phyloP scores from a whole-genome alignment of 2,329 filamentous ascomycete species.

The Nemania abortiva region DNA sequence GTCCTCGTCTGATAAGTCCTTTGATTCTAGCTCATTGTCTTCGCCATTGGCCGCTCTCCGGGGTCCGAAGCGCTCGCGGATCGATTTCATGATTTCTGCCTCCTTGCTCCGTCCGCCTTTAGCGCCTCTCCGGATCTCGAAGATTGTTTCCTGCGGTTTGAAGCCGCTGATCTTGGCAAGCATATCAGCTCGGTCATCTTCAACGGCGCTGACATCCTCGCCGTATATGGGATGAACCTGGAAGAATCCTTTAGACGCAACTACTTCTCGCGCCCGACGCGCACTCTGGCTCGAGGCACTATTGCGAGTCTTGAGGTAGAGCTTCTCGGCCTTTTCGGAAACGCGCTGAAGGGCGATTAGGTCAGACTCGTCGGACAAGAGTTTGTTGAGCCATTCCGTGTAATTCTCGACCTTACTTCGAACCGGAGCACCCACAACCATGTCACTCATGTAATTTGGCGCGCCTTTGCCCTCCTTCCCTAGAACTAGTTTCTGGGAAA shows the following conservation, averaged over 20 bases:
- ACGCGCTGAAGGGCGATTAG: conserved; percentile 78
- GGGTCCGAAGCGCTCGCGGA: conserved; percentile 76
- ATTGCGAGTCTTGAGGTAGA: conserved; percentile 90
- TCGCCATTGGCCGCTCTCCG: conserved; percentile 62
- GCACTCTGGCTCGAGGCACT: conserved; percentile 91
- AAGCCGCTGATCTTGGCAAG: conserved; percentile 89
- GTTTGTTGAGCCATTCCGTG: conserved; percentile 85
- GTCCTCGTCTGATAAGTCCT: conserved; percentile 47
- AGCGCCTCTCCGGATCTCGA: conserved; percentile 85
- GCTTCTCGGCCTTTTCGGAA: conserved; percentile 87
- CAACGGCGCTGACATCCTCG: conserved; percentile 71
- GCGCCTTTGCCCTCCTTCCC: conserved; percentile 72
- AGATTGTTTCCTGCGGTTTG: conserved; percentile 93
- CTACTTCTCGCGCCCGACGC: conserved; percentile 83
- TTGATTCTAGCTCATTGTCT: conserved; percentile 54
- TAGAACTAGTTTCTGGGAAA: conserved; percentile 84
- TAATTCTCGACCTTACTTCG: conserved; percentile 79
- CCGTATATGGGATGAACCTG: conserved; percentile 86
- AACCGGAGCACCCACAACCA: conserved; percentile 82
- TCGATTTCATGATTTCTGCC: conserved; percentile 79
- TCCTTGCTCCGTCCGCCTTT: conserved; percentile 72
- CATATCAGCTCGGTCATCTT: conserved; percentile 85
- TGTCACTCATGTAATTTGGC: conserved; percentile 82
- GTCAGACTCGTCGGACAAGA: conserved; percentile 81
- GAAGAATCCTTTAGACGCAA: conserved; percentile 76